Evolutionary conservation across 129 eudicot genomes (phyloP).

Genomic region (Tanacetum coccineum): DNA sequence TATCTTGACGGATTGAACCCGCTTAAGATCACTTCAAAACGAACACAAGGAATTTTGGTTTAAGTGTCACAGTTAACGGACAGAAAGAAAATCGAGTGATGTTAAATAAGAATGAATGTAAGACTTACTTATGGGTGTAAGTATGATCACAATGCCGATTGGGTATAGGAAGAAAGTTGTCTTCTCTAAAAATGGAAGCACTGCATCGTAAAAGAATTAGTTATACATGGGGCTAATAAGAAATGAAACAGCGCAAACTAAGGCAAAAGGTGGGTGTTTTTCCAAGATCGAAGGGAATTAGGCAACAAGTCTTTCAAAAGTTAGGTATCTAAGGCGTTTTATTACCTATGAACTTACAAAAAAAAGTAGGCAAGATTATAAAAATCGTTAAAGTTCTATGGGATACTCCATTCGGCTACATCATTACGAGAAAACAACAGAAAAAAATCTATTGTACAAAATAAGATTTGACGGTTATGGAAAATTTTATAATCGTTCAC

Average conservation of each 20-base stretch:
- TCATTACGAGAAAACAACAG: conserved; percentile 1
- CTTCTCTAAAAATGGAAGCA: conserved; percentile 90
- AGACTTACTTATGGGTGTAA: conserved; percentile 82
- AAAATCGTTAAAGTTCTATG: background rate
- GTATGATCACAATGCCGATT: conserved; percentile 78
- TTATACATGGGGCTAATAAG: background rate
- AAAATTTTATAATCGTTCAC: conserved; percentile 4
- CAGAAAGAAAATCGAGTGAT: background rate
- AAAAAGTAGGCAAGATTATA: conserved; percentile 17
- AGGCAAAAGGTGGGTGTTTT: conserved; percentile 1
- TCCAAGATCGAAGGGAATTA: background rate
- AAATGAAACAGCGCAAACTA: too few relatives aligned
- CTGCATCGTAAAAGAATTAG: conserved; percentile 54
- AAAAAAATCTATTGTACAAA: background rate
- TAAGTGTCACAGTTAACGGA: background rate
- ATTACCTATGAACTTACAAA: too few relatives aligned
- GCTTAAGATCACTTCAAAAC: conserved; percentile 65
- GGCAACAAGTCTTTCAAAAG: too few relatives aligned
- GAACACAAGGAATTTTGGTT: background rate
- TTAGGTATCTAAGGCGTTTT: background rate
- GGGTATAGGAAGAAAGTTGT: conserved; percentile 95
- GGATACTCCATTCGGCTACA: background rate
- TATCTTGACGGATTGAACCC: conserved; percentile 99
- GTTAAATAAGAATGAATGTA: background rate
- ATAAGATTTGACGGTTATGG: background rate